Percentiles rank a stretch among this genome's conserved stretches.
Conservation (phyloP, 2,329 filamentous ascomycete genomes). For the Aspergillus hiratsukae region DNA sequence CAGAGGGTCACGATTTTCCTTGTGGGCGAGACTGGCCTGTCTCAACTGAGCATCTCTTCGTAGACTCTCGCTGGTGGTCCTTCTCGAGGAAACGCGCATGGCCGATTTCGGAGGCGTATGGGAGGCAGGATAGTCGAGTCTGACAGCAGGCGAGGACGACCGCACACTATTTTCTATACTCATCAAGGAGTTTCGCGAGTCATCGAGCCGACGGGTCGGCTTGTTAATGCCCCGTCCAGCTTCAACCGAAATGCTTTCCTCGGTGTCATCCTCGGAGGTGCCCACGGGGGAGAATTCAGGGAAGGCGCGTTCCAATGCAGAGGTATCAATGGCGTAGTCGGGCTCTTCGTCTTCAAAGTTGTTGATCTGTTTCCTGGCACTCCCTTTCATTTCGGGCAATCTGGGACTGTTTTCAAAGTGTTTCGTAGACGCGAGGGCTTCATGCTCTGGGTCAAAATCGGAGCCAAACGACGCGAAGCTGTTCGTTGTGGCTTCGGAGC, state of each 20-base stretch:
- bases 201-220: slow-evolving; percentile 35
- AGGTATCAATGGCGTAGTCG: slow-evolving; percentile 44
- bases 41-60: slow-evolving; percentile 40
- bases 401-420: slow-evolving; percentile 28
- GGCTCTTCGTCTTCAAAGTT: slow-evolving; percentile 29
- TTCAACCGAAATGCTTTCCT: slow-evolving; percentile 53
- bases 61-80: slow-evolving; percentile 33
- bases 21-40: slow-evolving; percentile 37
- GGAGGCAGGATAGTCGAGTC: slow-evolving; percentile 34
- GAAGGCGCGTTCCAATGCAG: slow-evolving; percentile 44
- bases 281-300: slow-evolving; percentile 45
- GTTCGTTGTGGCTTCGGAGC: slow-evolving; percentile 16
- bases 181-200: slow-evolving; percentile 49
- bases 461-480: slow-evolving; percentile 30
- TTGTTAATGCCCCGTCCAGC: slow-evolving; percentile 50
- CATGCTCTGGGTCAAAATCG: slow-evolving; percentile 41
- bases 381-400: slow-evolving; percentile 22
- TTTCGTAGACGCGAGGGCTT: slow-evolving; percentile 38
- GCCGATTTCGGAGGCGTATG: slow-evolving; percentile 33
- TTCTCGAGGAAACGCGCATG: slow-evolving; percentile 24
- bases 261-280: slow-evolving; percentile 39
- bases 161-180: slow-evolving; percentile 44
- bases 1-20: slow-evolving; percentile 38
- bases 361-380: slow-evolving; percentile 9
- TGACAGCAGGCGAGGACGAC: slow-evolving; percentile 38